Conservation (phyloP, 1,284 basidiomycete genomes). For the Ustilago bromivora region DNA sequence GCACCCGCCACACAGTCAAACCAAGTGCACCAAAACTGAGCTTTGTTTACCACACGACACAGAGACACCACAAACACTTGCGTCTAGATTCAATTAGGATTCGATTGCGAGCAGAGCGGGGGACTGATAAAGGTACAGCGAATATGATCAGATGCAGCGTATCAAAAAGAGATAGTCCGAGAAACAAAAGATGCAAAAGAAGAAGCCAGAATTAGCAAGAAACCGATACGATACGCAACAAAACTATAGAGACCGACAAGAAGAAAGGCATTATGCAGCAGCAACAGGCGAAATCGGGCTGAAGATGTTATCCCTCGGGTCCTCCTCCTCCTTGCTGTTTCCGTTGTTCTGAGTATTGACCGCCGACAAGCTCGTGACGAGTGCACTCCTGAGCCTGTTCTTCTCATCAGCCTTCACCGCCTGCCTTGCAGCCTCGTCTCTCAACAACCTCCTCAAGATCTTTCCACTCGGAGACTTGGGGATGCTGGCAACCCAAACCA, state of each 20-base stretch:
- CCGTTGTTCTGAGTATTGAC: conserved; percentile 15
- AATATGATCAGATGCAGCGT: not conserved
- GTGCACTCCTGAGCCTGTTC: conserved; percentile 31
- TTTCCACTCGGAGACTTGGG: conserved; percentile 65
- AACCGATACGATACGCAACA: not conserved
- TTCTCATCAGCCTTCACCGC: conserved; percentile 32
- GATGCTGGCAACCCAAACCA: conserved; percentile 58
- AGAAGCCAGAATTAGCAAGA: not conserved
- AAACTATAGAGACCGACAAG: not conserved
- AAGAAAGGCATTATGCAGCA: conserved; percentile 24
- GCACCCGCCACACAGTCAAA: not conserved
- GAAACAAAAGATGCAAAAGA: not conserved
- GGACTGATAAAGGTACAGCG: conserved; percentile 1
- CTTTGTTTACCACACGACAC: not conserved
- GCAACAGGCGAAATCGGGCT: conserved; percentile 44
- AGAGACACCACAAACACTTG: not conserved
- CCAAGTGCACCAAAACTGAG: not conserved
- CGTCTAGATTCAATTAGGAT: not conserved
- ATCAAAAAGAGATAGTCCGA: conserved; percentile 5
- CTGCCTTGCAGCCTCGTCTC: conserved; percentile 42
- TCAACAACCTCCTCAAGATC: conserved; percentile 59
- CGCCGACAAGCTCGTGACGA: conserved; percentile 16
- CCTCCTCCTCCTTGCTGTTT: conserved; percentile 31
- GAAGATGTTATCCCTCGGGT: conserved; percentile 41
- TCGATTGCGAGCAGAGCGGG: not conserved